Conservation (phyloP, 306 rosid genomes). For the Prinsepia uniflora region DNA sequence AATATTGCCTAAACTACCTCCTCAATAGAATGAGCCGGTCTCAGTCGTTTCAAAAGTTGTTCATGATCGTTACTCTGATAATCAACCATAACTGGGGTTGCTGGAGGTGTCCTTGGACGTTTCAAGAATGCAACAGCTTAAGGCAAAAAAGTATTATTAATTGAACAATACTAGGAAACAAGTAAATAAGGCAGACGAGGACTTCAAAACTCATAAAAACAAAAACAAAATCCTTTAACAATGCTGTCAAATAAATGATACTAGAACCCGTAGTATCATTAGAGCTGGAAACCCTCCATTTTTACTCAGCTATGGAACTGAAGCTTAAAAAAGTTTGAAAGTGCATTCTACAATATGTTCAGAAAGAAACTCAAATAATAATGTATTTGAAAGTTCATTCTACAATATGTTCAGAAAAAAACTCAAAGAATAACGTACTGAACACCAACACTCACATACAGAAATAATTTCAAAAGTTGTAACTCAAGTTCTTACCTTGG, state of each 20-base stretch:
- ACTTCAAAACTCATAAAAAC: neutral
- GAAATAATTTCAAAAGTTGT: neutral
- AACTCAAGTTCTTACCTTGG: slow-evolving; percentile 55
- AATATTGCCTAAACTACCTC: slow-evolving; percentile 52
- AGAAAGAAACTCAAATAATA: neutral
- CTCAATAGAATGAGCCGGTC: slow-evolving; percentile 56
- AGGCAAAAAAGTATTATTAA: slow-evolving; percentile 15
- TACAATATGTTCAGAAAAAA: neutral
- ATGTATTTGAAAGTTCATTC: neutral
- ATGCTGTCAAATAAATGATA: slow-evolving; percentile 19
- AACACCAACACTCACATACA: neutral
- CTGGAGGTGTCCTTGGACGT: slow-evolving; percentile 66
- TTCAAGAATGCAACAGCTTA: slow-evolving; percentile 67
- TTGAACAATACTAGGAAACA: slow-evolving; percentile 4
- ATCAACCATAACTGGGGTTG: slow-evolving; percentile 63
- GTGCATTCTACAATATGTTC: neutral
- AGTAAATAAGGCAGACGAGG: slow-evolving; percentile 16
- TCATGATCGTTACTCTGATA: slow-evolving; percentile 72
- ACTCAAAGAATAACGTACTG: neutral
- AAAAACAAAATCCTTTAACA: neutral
- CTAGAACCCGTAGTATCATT: neutral
- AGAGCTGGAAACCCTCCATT: neutral
- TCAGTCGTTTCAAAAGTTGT: slow-evolving; percentile 62
- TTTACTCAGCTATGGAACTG: neutral
- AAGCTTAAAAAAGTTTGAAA: neutral